Conservation (phyloP, 2,329 filamentous ascomycete species). For the Verticillium tricorpus region DNA sequence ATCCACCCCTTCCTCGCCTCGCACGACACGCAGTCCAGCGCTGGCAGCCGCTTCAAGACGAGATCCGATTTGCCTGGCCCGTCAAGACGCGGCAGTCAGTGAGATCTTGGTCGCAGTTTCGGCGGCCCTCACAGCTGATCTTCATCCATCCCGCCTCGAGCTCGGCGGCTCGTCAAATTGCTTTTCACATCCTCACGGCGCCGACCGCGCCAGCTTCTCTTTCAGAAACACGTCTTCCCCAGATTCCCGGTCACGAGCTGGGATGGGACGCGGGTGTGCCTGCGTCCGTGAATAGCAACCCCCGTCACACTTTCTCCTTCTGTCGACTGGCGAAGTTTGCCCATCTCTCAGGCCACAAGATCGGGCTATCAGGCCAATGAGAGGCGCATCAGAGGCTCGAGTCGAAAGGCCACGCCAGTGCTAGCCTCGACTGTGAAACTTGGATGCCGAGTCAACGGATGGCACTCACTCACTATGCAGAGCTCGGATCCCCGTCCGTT, state of each 20-base stretch:
- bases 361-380: background rate
- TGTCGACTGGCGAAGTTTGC: background rate
- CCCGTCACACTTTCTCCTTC: background rate
- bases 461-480: background rate
- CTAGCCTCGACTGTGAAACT: background rate
- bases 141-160: background rate
- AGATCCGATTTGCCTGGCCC: background rate
- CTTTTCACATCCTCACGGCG: background rate
- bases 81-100: background rate
- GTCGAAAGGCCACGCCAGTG: background rate
- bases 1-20: background rate
- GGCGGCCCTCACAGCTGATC: background rate
- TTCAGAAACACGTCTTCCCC: background rate
- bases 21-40: background rate
- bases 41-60: background rate
- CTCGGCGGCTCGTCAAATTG: background rate
- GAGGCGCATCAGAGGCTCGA: background rate
- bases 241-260: background rate
- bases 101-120: background rate
- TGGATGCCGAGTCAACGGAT: background rate
- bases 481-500: slow-evolving; percentile 2
- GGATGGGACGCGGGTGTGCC: background rate
- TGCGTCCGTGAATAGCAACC: background rate
- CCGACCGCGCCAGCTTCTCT: background rate
- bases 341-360: background rate